Evolutionary conservation across 495 filamentous ascomycete species (phyloP), one percentile per base, ranked within the genome.

Genomic region (Terfezia boudieri): DNA sequence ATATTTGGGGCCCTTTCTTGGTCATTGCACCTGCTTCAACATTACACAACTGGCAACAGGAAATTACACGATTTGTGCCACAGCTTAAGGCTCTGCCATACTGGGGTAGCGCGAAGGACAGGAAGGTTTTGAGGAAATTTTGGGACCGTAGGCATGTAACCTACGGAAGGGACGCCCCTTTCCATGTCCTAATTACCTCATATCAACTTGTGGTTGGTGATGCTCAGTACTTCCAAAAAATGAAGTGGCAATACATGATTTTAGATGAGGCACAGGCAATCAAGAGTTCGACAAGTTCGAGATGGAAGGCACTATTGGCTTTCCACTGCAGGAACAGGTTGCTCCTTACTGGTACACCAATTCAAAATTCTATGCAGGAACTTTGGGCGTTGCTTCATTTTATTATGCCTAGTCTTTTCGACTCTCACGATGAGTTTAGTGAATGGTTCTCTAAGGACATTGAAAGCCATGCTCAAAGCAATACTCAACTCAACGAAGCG

Each of bases 401-500:
- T 68, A 98, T 98, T 71, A 98, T 98, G 90, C 90, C 90, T 11
- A 92, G 83, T 41, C 72, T 98, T 22, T 98, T 98, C 68, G 90
- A 98, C 65, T 95, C 87, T 3, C 90, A 98, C 66, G 90, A 98
- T 65, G 90, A 98, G 66, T 98, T 98, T 67, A 94, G 86, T 71
- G 90, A 98, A 64, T 98, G 90, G 90, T 98, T 98, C 69, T 96
- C 92, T 36, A 96, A 96, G 67, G 90, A 98, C 61, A 98, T 98
- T 61, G 90, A 98, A 68, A 94, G 86, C 35, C 90, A 98, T 60
- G 92, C 90, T 9, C 88, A 94, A 68, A 94, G 85, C 68, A 96
- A 98, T 68, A 96, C 90, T 36, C 95, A 96, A 66, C 78, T 98
- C 41, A 96, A 98, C 61, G 90, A 96, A 65, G 86, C 94, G 61